Base-by-base conservation (phyloP, 495 filamentous ascomycete species). In the Aspergillus ellipticus region DNA sequence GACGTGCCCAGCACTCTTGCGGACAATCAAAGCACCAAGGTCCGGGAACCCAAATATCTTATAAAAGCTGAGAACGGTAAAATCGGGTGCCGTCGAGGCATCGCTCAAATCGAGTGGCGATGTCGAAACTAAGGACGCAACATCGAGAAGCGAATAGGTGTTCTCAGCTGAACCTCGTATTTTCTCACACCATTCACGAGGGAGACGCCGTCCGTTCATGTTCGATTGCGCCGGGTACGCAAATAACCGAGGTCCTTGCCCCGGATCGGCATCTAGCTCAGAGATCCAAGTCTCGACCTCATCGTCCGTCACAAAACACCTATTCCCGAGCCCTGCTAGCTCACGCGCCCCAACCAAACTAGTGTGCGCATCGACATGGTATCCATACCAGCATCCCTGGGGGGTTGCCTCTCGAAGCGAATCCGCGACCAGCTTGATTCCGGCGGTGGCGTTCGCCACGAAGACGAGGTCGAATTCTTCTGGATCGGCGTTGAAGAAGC, bases 11-110 rank as follows among this genome's bases (percentile, higher is more conserved):
- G 87, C 79, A 31, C 77, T 77, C 56, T 90, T 90, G 41, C 87
- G 81, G 8, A 97, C 86, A 50, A 97, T 87, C 66, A 97, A 74
- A 4, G 86, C 93, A 6, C 93, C 93, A 0, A 97, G 73, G 64
- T 97, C 90, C 0, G 93, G 93, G 62, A 96, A 96, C 4, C 93
- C 93, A 67, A 97, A 97, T 20, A 97, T 94, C 70, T 97, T 97
- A 70, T 96, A 95, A 62, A 97, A 91, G 74, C 90, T 96, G 20
- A 97, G 66, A 0, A 89, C 90, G 4, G 86, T 90, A 58, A 96
- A 97, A 62, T 97, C 93, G 0, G 93, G 90, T 1, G 89, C 87
- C 1, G 63, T 58, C 7, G 75, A 69, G 7, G 74, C 62, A 59
- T 86, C 68, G 49, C 83, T 79, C 20, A 97, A 66, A 66, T 96